Evolutionary conservation across 495 filamentous ascomycete species (phyloP), one percentile per base, ranked within the genome.

Genomic region (Talaromyces stipitatus): DNA sequence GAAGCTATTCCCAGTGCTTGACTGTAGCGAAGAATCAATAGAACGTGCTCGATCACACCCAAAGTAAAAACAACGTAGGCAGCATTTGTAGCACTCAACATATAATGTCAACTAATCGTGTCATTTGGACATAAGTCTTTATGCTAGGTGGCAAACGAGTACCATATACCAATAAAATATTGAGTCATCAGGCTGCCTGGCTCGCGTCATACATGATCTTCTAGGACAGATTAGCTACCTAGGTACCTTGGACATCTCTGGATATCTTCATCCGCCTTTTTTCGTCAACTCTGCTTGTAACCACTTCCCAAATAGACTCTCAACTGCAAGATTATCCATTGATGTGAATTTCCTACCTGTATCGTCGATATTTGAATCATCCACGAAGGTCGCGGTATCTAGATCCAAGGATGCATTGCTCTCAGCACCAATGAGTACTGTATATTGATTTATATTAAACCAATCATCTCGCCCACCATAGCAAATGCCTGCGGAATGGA

Each of bases 361-460:
- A 20, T 10, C 48, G 29, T 51, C 11, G 47, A 9, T 51, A 12
- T 4, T 29, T 26, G 27, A 1, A 38, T 18, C 36, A 41, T 41
- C 36, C 6, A 41, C n/a, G 18, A 18, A 41, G 26, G 24, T 14
- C 14, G 51, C 51, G 0, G 20, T 18, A 24, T 54, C 51, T n/a
- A 54, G n/a, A 36, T 10, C 8, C 18, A 54, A 22, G 6, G 20
- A 36, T 54, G 51, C 51, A 4, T 36, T 11, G 10, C n/a, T 27
- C 20, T 48, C 45, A 38, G 29, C 22, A 27, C 38, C 32, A 10
- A 54, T 36, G 8, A 54, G n/a, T 12, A 54, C 27, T 38, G 51
- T 36, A 54, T 54, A 18, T 32, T 26, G 51, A 26, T 48, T 48
- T n/a, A 48, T 54, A 54, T 41, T 24, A 14, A 23, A 14, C 51